These are phyloP conservation scores for Westerdykella aurantiaca DNA, from an alignment of 2,329 filamentous ascomycete genomes.

Conservation along the genomic window DNA sequence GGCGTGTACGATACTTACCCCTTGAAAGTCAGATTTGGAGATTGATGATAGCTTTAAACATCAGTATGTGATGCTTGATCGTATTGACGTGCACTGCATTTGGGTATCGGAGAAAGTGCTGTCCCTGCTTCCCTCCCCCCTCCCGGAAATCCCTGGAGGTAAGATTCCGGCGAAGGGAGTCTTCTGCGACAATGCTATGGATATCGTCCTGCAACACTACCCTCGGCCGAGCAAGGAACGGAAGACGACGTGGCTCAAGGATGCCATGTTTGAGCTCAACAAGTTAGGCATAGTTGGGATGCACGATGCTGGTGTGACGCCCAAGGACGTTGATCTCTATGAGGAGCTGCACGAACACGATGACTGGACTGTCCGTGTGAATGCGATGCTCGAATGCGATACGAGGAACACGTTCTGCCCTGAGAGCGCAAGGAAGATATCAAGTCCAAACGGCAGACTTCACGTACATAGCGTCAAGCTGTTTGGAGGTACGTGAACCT, in stretches of 20 bases:
- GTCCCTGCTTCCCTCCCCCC: constrained; percentile 50
- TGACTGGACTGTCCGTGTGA: constrained; percentile 58
- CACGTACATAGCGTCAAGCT: constrained; percentile 61
- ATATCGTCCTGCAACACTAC: constrained; percentile 53
- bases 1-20: neutral
- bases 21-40: constrained; percentile 50
- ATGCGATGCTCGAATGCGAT: constrained; percentile 63
- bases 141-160: constrained; percentile 54
- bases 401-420: constrained; percentile 61
- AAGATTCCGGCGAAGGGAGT: constrained; percentile 63
- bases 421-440: constrained; percentile 43
- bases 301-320: constrained; percentile 60
- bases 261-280: constrained; percentile 59
- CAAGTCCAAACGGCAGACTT: constrained; percentile 47
- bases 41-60: constrained; percentile 48
- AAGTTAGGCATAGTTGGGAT: constrained; percentile 62
- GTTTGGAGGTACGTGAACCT: constrained; percentile 52
- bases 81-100: constrained; percentile 64
- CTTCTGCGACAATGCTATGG: constrained; percentile 70
- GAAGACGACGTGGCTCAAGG: constrained; percentile 51
- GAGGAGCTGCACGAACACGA: constrained; percentile 46
- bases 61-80: constrained; percentile 62
- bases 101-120: constrained; percentile 64
- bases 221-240: constrained; percentile 51
- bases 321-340: constrained; percentile 51